These are phyloP conservation scores for Lecanoromycetidae sp. DNA, from an alignment of 2,329 filamentous ascomycete species.

Conservation along the genomic window DNA sequence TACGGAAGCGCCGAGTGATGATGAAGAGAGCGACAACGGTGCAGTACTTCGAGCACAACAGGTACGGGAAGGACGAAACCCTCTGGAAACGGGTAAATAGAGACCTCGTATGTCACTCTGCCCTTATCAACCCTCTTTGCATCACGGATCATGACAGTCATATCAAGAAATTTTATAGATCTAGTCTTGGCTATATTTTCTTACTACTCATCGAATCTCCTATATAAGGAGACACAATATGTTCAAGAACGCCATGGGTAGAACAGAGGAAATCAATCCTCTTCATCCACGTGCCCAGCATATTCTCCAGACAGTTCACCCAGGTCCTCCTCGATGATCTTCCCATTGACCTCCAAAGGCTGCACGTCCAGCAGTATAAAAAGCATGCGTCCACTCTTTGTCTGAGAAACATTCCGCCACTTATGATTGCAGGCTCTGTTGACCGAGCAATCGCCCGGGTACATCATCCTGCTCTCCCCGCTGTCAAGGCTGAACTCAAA, in stretches of 20 bases:
- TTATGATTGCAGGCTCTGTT: constrained; percentile 20
- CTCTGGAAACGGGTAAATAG: not conserved
- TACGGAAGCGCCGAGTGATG: not conserved
- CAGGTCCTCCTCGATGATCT: not conserved
- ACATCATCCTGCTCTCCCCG: constrained; percentile 24
- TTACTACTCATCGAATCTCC: no score
- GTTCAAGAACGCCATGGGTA: no score
- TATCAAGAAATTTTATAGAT: no score
- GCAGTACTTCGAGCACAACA: constrained; percentile 6
- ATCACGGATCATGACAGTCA: no score
- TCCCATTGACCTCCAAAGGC: constrained; percentile 1
- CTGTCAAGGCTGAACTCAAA: constrained; percentile 28
- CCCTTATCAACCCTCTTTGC: no score
- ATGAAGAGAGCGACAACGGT: not conserved
- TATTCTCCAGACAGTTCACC: not conserved
- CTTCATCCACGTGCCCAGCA: no score
- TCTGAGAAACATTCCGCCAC: constrained; percentile 18
- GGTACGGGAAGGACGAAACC: not conserved
- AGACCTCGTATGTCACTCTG: no score
- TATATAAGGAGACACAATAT: no score
- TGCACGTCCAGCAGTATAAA: constrained; percentile 14
- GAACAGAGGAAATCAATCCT: no score
- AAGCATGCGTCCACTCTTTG: constrained; percentile 18
- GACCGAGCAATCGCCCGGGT: constrained; percentile 27
- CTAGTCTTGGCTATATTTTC: no score